phyloP scores from a whole-genome alignment of 2,329 filamentous ascomycete genomes.

The Nemania diffusa region DNA sequence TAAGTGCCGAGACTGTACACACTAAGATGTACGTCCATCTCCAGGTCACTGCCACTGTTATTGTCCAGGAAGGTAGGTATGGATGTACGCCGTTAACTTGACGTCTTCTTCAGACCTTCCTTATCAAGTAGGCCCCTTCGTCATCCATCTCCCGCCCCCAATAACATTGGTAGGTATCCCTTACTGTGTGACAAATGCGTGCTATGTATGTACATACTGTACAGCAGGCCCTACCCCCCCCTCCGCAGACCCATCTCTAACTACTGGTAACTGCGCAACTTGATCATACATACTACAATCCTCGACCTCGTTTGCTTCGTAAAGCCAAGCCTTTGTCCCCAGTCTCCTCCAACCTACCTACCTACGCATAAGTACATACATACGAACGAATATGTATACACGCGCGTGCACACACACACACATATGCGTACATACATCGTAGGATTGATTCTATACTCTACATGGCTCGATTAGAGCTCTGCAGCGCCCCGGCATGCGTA shows the following conservation, averaged over 20 bases:
- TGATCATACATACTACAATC: slow-evolving; percentile 26
- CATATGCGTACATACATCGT: not conserved
- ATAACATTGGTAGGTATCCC: slow-evolving; percentile 1
- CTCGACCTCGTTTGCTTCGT: slow-evolving; percentile 19
- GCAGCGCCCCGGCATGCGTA: slow-evolving; percentile 24
- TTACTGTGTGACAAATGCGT: not conserved
- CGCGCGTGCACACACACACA: too few species aligned
- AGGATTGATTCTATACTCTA: slow-evolving; percentile 9
- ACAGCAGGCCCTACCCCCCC: slow-evolving; percentile 15
- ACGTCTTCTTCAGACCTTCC: slow-evolving; percentile 45
- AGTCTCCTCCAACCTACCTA: not conserved
- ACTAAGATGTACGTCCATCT: not conserved
- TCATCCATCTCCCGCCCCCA: not conserved
- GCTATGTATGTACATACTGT: not conserved
- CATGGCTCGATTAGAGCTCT: slow-evolving; percentile 22
- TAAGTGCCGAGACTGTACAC: slow-evolving; percentile 12
- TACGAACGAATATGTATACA: too few species aligned
- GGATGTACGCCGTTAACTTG: too few species aligned
- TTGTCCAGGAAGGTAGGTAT: too few species aligned
- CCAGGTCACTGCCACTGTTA: not conserved
- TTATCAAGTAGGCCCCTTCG: slow-evolving; percentile 36
- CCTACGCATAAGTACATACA: not conserved
- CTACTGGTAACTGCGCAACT: not conserved
- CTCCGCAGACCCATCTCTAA: slow-evolving; percentile 13
- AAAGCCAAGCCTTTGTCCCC: not conserved